These are phyloP conservation scores for Ustilago curta DNA, from an alignment of 1,284 basidiomycete species.

Conservation along the genomic window DNA sequence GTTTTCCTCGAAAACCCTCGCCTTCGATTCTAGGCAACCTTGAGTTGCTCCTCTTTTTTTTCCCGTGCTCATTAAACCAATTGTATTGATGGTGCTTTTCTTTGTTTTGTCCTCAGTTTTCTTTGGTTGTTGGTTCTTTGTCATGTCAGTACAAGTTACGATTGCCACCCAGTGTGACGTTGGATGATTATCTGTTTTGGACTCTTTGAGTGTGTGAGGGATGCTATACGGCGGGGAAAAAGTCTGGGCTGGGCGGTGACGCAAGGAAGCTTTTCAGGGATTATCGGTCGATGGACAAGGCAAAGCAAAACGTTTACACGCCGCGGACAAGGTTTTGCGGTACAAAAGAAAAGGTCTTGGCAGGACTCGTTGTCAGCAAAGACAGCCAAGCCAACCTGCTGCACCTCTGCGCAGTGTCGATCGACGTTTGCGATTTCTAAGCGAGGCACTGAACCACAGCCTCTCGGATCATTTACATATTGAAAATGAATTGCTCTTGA, in stretches of 20 bases:
- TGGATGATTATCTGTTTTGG: background rate
- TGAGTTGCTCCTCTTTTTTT: slow-evolving; percentile 2
- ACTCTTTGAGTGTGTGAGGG: background rate
- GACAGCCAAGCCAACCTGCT: no score
- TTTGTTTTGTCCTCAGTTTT: slow-evolving; percentile 10
- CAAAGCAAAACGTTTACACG: background rate
- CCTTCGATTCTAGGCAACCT: background rate
- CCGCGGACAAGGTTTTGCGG: background rate
- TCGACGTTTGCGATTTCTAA: no score
- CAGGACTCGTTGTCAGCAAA: no score
- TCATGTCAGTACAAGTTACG: background rate
- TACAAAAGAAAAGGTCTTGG: background rate
- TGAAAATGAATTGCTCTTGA: no score
- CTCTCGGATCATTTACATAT: no score
- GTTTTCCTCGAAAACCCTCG: slow-evolving; percentile 7
- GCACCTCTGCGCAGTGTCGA: no score
- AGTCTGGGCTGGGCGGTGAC: slow-evolving; percentile 1
- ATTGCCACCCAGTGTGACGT: background rate
- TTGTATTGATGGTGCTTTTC: slow-evolving; percentile 27
- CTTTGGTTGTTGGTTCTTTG: background rate
- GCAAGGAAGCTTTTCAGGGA: background rate
- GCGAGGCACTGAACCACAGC: no score
- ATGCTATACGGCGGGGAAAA: background rate
- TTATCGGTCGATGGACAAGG: slow-evolving; percentile 9
- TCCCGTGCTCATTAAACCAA: slow-evolving; percentile 22